Conservation (phyloP, 2,329 filamentous ascomycete genomes). For the Coniochaeta hoffmannii region DNA sequence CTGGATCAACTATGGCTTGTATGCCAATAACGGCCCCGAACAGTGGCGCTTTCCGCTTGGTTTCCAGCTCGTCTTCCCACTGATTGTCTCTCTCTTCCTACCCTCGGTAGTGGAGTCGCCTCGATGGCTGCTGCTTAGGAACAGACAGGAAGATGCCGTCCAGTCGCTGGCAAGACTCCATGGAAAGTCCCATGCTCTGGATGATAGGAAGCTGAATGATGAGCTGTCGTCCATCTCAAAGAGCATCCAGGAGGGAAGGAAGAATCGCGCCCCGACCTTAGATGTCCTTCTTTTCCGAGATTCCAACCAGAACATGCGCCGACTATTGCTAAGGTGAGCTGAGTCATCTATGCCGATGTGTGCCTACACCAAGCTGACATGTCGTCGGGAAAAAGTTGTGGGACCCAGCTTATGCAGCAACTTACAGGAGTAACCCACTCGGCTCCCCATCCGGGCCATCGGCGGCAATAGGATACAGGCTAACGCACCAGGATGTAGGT, state of each 20-base stretch:
- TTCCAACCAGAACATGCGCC: slow-evolving; percentile 27
- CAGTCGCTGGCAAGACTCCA: slow-evolving; percentile 50
- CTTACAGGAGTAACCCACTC: slow-evolving; percentile 23
- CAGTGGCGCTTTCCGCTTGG: slow-evolving; percentile 29
- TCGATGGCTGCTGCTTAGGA: slow-evolving; percentile 43
- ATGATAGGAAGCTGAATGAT: slow-evolving; percentile 19
- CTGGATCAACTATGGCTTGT: slow-evolving; percentile 38
- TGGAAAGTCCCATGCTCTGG: slow-evolving; percentile 28
- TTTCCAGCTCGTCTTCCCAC: slow-evolving; percentile 30
- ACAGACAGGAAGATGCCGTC: slow-evolving; percentile 49
- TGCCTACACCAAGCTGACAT: no score
- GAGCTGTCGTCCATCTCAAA: slow-evolving; percentile 28
- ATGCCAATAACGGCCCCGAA: slow-evolving; percentile 21
- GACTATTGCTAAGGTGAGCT: slow-evolving; percentile 21
- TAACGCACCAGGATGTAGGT: slow-evolving; percentile 15
- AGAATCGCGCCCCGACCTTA: slow-evolving; percentile 21
- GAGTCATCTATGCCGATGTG: not conserved
- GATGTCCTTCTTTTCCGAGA: slow-evolving; percentile 29
- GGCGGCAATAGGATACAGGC: not conserved
- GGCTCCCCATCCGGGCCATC: not conserved
- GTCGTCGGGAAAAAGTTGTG: slow-evolving; percentile 21
- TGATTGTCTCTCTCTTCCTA: slow-evolving; percentile 23
- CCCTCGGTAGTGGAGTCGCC: slow-evolving; percentile 37
- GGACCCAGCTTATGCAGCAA: slow-evolving; percentile 40
- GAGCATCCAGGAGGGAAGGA: slow-evolving; percentile 26